Evolutionary conservation across 2,329 filamentous ascomycete species (phyloP), one percentile per base, ranked within the genome.

Genomic region (Fusarium redolens): DNA sequence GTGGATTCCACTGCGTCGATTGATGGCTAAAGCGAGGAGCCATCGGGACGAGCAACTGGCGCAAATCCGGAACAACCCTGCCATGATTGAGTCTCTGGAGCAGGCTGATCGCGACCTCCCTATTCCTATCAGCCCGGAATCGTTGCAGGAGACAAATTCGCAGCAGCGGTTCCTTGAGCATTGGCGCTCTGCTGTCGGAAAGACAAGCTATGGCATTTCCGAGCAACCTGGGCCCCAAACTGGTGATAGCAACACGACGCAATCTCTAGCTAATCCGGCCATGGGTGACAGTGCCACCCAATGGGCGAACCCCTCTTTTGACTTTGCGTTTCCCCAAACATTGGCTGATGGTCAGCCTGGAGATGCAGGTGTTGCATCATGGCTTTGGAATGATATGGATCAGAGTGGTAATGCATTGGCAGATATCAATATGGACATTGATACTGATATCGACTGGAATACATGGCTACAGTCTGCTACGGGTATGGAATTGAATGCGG

Each of bases 1-100:
- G 45, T 85, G 84, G 83, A 65, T 85, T 5, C 84, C 85, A 2
- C 68, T 86, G 22, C 78, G 81, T 4, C 81, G 77, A 38, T 72
- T 86, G 13, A 82, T 83, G 79, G 73, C 79, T 1, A 82, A 82
- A 58, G 83, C 82, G 3, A 78, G 79, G 7, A 77, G 68, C 18
- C 82, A 85, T 64, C 82, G 84, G 7, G 76, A 78, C 2, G 64
- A 71, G 0, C 83, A 86, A 74, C 65, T 85, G 4, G 66, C 71
- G 33, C 73, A 81, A 14, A 70, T 86, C 30, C 78, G 78, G 1
- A 56, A 52, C 2, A 76, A 84, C 45, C 25, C 69, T 4, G 52
- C 38, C 1, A 77, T 75, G 2, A 78, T 79, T 4, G 71, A 72
- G 4, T 35, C 60, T 13, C 68, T 83, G 3, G 81, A 83, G 35